Conservation (phyloP, 1,284 basidiomycete species). For the Ceratobasidium sp. region DNA sequence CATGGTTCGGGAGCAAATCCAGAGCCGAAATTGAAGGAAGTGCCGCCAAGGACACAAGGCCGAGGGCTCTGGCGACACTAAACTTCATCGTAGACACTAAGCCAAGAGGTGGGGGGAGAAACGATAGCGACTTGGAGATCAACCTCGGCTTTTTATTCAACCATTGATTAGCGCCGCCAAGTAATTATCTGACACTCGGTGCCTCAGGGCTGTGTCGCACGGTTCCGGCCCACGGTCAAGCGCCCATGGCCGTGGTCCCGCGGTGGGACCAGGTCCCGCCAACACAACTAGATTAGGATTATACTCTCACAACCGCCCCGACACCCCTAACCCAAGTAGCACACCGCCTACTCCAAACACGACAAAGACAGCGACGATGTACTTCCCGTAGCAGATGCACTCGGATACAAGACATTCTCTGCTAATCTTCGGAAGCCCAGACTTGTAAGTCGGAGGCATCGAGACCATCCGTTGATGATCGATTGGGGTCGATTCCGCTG, state of each 20-base stretch:
- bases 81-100: slow-evolving; percentile 13
- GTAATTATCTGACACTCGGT: not conserved
- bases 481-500: not conserved
- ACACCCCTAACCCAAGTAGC: slow-evolving; percentile 7
- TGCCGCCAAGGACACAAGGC: not conserved
- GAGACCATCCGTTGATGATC: not conserved
- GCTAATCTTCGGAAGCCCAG: slow-evolving; percentile 21
- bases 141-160: not conserved
- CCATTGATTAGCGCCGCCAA: not conserved
- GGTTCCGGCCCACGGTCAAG: not conserved
- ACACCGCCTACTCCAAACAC: slow-evolving; percentile 18
- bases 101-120: not conserved
- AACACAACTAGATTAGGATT: not conserved
- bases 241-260: not conserved
- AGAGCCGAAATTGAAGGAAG: slow-evolving; percentile 4
- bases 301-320: not conserved
- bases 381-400: slow-evolving; percentile 29
- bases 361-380: slow-evolving; percentile 11
- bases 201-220: not conserved
- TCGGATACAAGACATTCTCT: not conserved
- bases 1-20: slow-evolving; percentile 11
- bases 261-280: not conserved
- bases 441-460: slow-evolving; percentile 11
- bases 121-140: not conserved
- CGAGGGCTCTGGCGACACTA: not conserved